Evolutionary conservation across 345 rosid species (phyloP), one percentile per base, ranked within the genome.

Genomic region (Raphanus raphanistrum): DNA sequence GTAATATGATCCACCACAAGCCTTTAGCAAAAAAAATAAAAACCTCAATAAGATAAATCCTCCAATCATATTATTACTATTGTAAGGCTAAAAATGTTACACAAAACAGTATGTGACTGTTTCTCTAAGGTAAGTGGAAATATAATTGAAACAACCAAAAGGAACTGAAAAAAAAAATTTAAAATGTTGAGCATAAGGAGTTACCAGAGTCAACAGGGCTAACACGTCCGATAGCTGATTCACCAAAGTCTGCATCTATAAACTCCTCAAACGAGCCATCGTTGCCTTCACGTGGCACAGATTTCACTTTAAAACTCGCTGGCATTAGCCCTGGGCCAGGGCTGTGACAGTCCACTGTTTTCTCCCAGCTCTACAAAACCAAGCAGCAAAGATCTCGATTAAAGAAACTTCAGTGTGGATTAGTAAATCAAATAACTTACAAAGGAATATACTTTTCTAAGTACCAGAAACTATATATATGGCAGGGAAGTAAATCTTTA

Each of bases 241-340:
- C 98, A 57, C 97, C 98, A 78, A 94, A 94, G 83, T 92, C 98
- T 77, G 98, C 91, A 83, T 94, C 96, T 73, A 94, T 80, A 81
- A 83, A 89, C 76, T 94, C 98, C 80, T 92, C 97, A 75, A 80
- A 81, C 50, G 86, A 87, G 68, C 88, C 92, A 66, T 82, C 80
- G 43, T 58, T 79, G 71, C 92, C 92, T 29, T 89, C 96, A 55
- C 84, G 84, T 71, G 97, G 92, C 26, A 72, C 86, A 52, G 80
- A 82, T 77, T 82, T 84, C 80, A 94, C 97, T 86, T 92, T 94
- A 78, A 94, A 94, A 82, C 97, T 94, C 73, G 98, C 97, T 10
- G 97, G 98, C 98, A 94, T 94, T 82, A 94, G 63, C 76, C 97
- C 98, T 70, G 89, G 97, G 65, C 97, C 98, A 32, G 98, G 98